Conservation (phyloP, 139 green algal species). For the Pycnococcus provasolii region DNA sequence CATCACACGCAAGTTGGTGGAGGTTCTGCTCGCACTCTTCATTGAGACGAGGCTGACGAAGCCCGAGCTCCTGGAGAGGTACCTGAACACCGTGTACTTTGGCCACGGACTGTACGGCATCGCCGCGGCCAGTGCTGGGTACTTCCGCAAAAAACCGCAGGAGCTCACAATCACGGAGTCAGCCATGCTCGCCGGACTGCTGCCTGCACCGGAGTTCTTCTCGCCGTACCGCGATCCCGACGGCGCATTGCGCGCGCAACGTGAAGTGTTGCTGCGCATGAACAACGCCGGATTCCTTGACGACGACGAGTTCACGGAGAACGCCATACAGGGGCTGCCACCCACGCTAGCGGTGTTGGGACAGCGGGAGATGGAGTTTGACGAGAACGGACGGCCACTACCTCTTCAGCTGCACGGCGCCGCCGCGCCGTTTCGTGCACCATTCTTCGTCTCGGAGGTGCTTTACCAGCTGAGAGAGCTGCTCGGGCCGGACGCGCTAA, state of each 20-base stretch:
- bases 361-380: background rate
- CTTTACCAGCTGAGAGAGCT: conserved; percentile 27
- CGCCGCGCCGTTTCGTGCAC: conserved; percentile 35
- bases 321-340: background rate
- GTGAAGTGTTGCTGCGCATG: conserved; percentile 22
- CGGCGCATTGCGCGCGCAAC: background rate
- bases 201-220: conserved; percentile 27
- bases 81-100: conserved; percentile 46
- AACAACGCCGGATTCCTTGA: conserved; percentile 8
- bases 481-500: conserved; percentile 1
- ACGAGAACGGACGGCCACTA: background rate
- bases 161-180: conserved; percentile 43
- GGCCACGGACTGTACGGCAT: conserved; percentile 46
- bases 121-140: conserved; percentile 34
- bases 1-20: conserved; percentile 42
- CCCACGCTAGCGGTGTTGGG: background rate
- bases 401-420: background rate
- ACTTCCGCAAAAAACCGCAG: conserved; percentile 47
- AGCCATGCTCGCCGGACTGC: conserved; percentile 22
- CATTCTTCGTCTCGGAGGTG: conserved; percentile 48
- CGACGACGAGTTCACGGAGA: background rate
- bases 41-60: conserved; percentile 43
- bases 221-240: conserved; percentile 26
- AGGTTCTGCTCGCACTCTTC: conserved; percentile 38
- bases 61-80: conserved; percentile 33